Base-by-base conservation (phyloP, 1,284 basidiomycete species). In the Schizophyllum commune region DNA sequence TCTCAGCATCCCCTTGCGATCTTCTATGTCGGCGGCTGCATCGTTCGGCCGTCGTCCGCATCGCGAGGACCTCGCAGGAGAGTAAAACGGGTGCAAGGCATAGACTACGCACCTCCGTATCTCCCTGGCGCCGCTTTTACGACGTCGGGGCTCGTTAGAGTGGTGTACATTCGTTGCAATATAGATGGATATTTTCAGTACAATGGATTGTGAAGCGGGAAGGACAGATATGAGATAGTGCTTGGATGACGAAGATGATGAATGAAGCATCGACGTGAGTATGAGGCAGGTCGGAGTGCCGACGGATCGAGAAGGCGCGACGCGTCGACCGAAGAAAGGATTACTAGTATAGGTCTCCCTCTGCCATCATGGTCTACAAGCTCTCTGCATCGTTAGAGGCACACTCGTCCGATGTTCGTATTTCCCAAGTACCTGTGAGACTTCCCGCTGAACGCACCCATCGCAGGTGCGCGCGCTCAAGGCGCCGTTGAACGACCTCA, bases 81-180 rank as follows among this genome's bases (percentile, higher is more conserved):
- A 91, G 88, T 82, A 87, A 91, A 68, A 84, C 85, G 83, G 86
- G 89, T 82, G 89, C 89, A 88, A 72, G 85, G 89, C 88, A 90
- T 89, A 89, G 82, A 80, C 77, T 84, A 81, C 27, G 53, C 80
- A 83, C 89, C 86, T 85, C 88, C 84, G 88, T 91, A 91, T 91
- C 89, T 88, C 85, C 88, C 83, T 80, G 73, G 77, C 73, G 78
- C 79, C 78, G 75, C 68, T 67, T 71, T 69, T 63, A 63, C 67
- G 79, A 77, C 74, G 73, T 72, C 78, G 74, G 86, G 88, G 89
- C 80, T 89, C 89, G 89, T 91, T 89, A 85, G 84, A 57, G 85
- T 83, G 88, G 89, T 88, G 87, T 78, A 91, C 89, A 91, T 87
- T 73, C 70, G 67, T 68, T 66, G 62, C 52, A 47, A 47, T 63